Evolutionary conservation across 305 asterid genomes (phyloP).

Genomic region (Fraxinus greggii): DNA sequence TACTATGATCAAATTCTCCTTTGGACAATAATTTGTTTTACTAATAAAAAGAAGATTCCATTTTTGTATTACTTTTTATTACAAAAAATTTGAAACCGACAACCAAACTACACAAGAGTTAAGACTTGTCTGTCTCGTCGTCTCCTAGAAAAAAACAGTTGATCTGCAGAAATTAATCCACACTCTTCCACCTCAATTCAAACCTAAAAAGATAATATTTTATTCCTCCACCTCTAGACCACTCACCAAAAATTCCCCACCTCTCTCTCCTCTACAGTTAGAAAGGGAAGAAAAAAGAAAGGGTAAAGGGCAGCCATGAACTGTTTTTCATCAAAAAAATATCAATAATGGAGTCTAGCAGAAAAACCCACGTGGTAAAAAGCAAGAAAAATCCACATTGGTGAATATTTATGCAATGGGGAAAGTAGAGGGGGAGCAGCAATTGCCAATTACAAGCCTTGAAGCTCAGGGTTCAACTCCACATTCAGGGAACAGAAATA

Average conservation of each 20-base stretch:
- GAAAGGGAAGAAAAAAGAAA: conserved; percentile 23
- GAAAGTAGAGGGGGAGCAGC: conserved; percentile 58
- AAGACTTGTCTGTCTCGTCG: neutral
- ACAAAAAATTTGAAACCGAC: neutral
- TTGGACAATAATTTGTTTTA: neutral
- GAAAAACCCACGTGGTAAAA: conserved; percentile 26
- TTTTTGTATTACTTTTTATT: neutral
- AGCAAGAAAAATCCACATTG: conserved; percentile 46
- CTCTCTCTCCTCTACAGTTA: neutral
- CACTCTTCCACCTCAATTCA: conserved; percentile 28
- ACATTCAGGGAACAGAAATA: conserved; percentile 33
- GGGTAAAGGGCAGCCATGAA: conserved; percentile 28
- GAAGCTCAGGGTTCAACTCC: conserved; percentile 48
- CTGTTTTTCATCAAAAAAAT: conserved; percentile 39
- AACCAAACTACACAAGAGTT: neutral
- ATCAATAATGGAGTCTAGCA: conserved; percentile 45
- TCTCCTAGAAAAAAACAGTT: conserved; percentile 22
- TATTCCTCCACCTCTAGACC: conserved; percentile 32
- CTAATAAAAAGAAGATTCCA: neutral
- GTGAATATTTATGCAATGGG: conserved; percentile 61
- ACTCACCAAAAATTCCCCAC: conserved; percentile 25
- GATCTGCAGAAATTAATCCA: conserved; percentile 39
- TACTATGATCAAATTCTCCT: neutral
- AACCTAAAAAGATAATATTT: conserved; percentile 31
- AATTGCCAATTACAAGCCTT: conserved; percentile 42